Evolutionary conservation across 108 stramenopile species (phyloP).

Genomic region (Discostella stelligeroides): DNA sequence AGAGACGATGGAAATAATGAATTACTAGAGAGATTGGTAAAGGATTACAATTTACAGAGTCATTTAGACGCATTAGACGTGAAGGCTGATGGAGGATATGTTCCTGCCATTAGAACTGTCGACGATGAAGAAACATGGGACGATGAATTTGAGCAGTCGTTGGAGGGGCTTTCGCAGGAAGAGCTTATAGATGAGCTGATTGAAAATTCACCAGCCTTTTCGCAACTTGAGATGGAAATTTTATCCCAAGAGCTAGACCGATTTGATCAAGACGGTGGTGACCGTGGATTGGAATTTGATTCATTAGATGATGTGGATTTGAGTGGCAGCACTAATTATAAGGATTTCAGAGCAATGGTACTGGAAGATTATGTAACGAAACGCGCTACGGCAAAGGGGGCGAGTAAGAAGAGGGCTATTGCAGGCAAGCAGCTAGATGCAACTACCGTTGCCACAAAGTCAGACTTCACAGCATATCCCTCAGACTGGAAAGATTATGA

Average conservation of each 20-base stretch:
- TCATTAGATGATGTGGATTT: conserved; percentile 31
- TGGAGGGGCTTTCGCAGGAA: conserved; percentile 32
- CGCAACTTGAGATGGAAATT: conserved; percentile 47
- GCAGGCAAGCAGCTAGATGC: not conserved
- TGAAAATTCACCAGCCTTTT: conserved; percentile 38
- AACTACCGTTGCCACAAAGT: conserved; percentile 1
- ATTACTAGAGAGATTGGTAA: conserved; percentile 13
- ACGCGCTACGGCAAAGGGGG: not conserved
- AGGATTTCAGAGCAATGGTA: conserved; percentile 45
- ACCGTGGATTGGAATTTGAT: conserved; percentile 11
- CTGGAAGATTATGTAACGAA: conserved; percentile 37
- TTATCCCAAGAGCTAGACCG: conserved; percentile 34
- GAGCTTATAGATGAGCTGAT: conserved; percentile 48
- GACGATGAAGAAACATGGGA: conserved; percentile 16
- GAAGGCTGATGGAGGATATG: not conserved
- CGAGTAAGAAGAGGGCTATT: not conserved
- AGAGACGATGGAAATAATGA: conserved; percentile 25
- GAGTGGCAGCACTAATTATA: conserved; percentile 18
- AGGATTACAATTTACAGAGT: conserved; percentile 29
- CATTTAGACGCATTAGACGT: conserved; percentile 24
- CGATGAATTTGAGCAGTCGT: conserved; percentile 35
- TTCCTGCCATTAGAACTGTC: not conserved
- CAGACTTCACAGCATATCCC: conserved; percentile 24
- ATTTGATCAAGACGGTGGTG: conserved; percentile 2
- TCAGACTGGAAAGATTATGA: conserved; percentile 52